Evolutionary conservation across 2,329 filamentous ascomycete species (phyloP), one percentile per base, ranked within the genome.

Genomic region (Seiridium unicorne): DNA sequence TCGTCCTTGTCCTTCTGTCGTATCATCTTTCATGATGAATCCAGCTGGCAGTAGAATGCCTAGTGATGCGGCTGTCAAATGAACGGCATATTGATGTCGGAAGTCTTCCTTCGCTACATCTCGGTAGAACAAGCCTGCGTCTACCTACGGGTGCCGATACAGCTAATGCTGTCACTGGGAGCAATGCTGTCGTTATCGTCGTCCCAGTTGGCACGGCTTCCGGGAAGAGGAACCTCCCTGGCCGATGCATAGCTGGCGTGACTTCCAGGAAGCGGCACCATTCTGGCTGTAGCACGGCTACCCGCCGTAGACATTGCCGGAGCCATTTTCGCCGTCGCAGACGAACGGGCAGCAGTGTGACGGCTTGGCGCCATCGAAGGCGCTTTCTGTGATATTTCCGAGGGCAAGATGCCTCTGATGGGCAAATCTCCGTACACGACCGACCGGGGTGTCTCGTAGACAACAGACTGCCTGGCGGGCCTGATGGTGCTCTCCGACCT

Each of bases 101-200:
- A 26, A 26, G 18, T 26, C 18, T 26, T 26, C 18, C 18, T 26
- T 26, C 18, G 18, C 18, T 26, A 26, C 18, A 26, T 26, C 18
- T 26, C 18, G 18, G 18, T 26, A 26, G 18, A 26, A 26, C 18
- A 26, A 26, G 18, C 18, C 18, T 55, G 34, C 5, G 56, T 61
- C 35, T 44, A 34, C 4, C 71, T 72, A 47, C 76, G 73, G 62
- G 70, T 78, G 31, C 84, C 85, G n/a, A 87, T 78, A 64, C 82
- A 84, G 69, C 84, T 87, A 59, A 88, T 85, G 66, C 85, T 88
- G 68, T 88, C 85, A 65, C 80, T 82, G 1, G 85, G 85, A 48
- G 80, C 83, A 42, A 88, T 74, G 65, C 83, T 86, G 54, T 76
- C 79, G 56, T 74, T 72, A 63, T 85, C 83, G 44, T 82, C 79